Conservation (phyloP, 371 early-diverging fungal genomes). For the Mortierella sp. region DNA sequence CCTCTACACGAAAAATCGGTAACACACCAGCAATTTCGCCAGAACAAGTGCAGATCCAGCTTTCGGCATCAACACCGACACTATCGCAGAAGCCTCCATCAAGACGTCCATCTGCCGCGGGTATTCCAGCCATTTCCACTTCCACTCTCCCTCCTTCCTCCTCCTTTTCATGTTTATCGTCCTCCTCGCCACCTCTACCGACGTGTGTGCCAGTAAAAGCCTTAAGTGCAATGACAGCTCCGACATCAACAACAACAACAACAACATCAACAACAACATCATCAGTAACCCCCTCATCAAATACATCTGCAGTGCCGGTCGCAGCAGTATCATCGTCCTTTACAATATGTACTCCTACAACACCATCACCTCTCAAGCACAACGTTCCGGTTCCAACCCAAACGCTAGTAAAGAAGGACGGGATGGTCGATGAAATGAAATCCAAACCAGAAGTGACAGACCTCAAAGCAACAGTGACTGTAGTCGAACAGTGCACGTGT, state of each 20-base stretch:
- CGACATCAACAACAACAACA: not conserved
- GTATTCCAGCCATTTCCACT: not conserved
- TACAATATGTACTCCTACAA: slow-evolving; percentile 8
- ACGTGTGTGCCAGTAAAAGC: not conserved
- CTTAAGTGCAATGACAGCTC: no score
- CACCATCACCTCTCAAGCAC: slow-evolving; percentile 5
- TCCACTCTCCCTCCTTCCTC: not conserved
- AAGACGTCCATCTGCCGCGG: slow-evolving; percentile 5
- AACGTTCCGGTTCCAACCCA: not conserved
- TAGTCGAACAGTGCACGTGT: slow-evolving; percentile 16
- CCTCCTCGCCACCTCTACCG: not conserved
- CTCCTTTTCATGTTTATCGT: not conserved
- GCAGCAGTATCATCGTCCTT: not conserved
- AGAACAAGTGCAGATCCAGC: not conserved
- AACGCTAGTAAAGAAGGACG: not conserved
- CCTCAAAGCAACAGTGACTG: no score
- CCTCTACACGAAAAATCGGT: slow-evolving; percentile 6
- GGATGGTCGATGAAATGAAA: not conserved
- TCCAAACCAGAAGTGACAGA: not conserved
- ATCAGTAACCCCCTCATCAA: not conserved
- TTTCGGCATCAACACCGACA: not conserved
- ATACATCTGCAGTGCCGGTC: not conserved
- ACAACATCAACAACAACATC: not conserved
- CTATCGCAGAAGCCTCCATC: slow-evolving; percentile 8
- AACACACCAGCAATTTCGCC: not conserved